A percentile compares a stretch with the other conserved stretches of the same genome.
phyloP scores from a whole-genome alignment of 75 land plant species.

The Picea sitchensis region DNA sequence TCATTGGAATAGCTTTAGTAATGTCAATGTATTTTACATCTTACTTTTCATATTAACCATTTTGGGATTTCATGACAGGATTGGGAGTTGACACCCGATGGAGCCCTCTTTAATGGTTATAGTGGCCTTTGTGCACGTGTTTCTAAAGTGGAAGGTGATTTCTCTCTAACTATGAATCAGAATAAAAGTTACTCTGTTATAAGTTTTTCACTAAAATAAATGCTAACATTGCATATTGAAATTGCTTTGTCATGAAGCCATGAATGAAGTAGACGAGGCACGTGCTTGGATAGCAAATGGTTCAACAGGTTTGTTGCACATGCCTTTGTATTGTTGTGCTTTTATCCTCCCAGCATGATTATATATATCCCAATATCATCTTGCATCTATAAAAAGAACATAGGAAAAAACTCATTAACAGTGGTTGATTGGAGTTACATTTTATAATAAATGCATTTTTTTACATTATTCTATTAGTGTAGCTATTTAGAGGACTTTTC shows the following conservation, averaged over 20 bases:
- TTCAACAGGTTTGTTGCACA: slow-evolving; percentile 39
- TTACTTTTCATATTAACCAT: neutral
- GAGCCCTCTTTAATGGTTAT: slow-evolving; percentile 47
- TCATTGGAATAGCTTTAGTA: neutral
- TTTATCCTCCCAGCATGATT: neutral
- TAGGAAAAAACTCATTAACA: neutral
- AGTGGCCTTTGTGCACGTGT: slow-evolving; percentile 62
- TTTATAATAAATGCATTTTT: neutral
- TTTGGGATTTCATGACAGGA: slow-evolving; percentile 29
- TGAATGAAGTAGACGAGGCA: slow-evolving; percentile 21
- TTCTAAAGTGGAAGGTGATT: slow-evolving; percentile 30
- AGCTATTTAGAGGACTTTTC: neutral
- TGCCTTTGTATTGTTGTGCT: neutral
- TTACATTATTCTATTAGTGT: neutral
- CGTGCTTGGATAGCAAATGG: slow-evolving; percentile 75
- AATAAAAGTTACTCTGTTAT: neutral
- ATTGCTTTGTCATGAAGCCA: slow-evolving; percentile 17
- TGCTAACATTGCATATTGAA: neutral
- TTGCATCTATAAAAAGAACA: neutral
- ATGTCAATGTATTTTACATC: neutral
- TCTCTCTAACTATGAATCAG: neutral
- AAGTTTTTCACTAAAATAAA: neutral
- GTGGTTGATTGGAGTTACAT: neutral
- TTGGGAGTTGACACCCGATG: slow-evolving; percentile 60
- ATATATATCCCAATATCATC: neutral